Conservation (phyloP, 2,329 filamentous ascomycete species). For the Fusarium neocosmosporiellum region DNA sequence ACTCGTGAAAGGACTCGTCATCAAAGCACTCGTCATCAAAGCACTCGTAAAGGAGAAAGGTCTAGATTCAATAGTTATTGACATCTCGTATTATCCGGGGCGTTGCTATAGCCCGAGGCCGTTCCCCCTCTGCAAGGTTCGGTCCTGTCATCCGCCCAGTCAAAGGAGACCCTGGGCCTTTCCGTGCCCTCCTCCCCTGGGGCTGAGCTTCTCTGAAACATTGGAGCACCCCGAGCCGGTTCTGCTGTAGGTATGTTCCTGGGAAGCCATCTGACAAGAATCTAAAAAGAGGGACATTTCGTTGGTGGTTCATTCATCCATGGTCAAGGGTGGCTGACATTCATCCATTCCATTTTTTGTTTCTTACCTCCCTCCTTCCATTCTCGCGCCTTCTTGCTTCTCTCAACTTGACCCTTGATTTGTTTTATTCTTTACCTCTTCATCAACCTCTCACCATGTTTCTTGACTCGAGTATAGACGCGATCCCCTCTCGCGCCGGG, state of each 20-base stretch:
- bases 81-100: background rate
- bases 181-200: too few relatives aligned
- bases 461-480: conserved; percentile 17
- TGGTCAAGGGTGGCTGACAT: conserved; percentile 23
- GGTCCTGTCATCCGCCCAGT: background rate
- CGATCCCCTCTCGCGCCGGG: conserved; percentile 13
- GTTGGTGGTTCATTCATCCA: background rate
- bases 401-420: background rate
- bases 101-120: background rate
- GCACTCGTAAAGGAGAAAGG: background rate
- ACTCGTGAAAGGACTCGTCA: background rate
- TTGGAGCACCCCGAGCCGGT: conserved; percentile 11
- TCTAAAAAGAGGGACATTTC: background rate
- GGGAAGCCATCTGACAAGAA: conserved; percentile 7
- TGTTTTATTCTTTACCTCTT: conserved; percentile 3
- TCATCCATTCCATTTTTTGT: conserved; percentile 1
- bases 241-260: conserved; percentile 12
- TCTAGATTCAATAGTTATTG: background rate
- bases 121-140: background rate
- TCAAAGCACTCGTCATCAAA: too few relatives aligned
- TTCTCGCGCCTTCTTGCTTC: background rate
- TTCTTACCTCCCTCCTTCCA: conserved; percentile 10
- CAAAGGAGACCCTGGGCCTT: background rate
- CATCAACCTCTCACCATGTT: conserved; percentile 25
- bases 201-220: conserved; percentile 40